Evolutionary conservation across 768 basidiomycete genomes (phyloP).

Genomic region (Coprinopsis strossmayeri): DNA sequence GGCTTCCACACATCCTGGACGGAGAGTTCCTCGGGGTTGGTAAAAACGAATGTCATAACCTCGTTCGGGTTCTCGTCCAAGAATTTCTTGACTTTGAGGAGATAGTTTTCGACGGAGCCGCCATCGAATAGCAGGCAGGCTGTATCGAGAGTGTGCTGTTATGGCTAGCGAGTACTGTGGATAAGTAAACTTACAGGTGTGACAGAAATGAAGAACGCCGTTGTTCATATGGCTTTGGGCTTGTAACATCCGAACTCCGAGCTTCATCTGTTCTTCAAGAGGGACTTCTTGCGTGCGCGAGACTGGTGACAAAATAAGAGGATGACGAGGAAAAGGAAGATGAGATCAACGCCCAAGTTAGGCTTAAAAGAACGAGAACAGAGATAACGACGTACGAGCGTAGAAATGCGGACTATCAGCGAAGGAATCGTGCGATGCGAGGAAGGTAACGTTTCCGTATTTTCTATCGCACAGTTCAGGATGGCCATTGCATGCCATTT

Average conservation of each 20-base stretch:
- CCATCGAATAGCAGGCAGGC: slow-evolving; percentile 45
- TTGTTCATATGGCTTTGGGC: slow-evolving; percentile 45
- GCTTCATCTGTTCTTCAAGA: slow-evolving; percentile 38
- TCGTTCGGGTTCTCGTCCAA: slow-evolving; percentile 58
- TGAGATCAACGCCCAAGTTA: no score
- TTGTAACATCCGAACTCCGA: slow-evolving; percentile 50
- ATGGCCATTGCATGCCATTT: slow-evolving; percentile 55
- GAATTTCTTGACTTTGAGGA: slow-evolving; percentile 47
- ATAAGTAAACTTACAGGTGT: slow-evolving; percentile 39
- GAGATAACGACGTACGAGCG: slow-evolving; percentile 26
- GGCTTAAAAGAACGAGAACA: neutral
- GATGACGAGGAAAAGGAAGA: no score
- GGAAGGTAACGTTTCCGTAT: slow-evolving; percentile 45
- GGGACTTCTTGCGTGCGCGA: slow-evolving; percentile 45
- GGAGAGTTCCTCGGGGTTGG: slow-evolving; percentile 54
- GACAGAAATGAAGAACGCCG: slow-evolving; percentile 55
- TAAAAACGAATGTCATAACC: slow-evolving; percentile 59
- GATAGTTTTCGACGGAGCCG: slow-evolving; percentile 41
- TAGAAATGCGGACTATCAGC: slow-evolving; percentile 42
- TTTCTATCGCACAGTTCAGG: slow-evolving; percentile 52
- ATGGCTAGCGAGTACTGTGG: neutral
- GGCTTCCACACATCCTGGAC: slow-evolving; percentile 44
- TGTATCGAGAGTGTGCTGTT: neutral
- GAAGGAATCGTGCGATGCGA: slow-evolving; percentile 52
- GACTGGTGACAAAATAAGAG: slow-evolving; percentile 21